Evolutionary conservation across 306 rosid genomes (phyloP), one percentile per base, ranked within the genome.

Genomic region (Inga laurina): DNA sequence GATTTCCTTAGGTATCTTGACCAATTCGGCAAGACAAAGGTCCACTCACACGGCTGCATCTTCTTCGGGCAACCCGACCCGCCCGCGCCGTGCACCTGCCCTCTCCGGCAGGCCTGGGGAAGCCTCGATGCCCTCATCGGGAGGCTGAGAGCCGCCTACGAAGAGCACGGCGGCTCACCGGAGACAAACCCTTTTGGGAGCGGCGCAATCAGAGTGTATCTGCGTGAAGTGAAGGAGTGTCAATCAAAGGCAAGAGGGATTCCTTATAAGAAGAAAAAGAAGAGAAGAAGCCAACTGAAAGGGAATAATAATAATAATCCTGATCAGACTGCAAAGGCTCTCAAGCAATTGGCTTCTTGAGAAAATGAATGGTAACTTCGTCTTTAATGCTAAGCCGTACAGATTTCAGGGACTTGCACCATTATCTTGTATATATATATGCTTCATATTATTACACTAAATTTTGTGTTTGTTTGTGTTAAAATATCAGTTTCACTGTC

Each of bases 21-120:
- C 78, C 98, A 95, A 80, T 95, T 94, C 2, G 98, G 98, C 4
- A 94, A 94, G 85, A 94, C 98, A 1, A 93, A 93, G 90, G 98
- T 94, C 72, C 98, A 94, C 59, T 49, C 77, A 32, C 93, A 90
- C 45, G 92, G 95, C 32, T 94, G 98, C 69, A 87, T 91, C 76
- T 94, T 93, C 68, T 94, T 93, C 5, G 98, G 98, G 24, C 98
- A 94, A 54, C 97, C 98, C 0, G 98, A 94, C 80, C 98, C 98
- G 3, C 98, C 98, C 0, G 93, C 95, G 0, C 97, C 97, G 0
- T 94, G 98, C 79, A 87, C 95, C 15, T 94, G 97, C 80, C 98
- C 97, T 0, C 92, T 94, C 39, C 74, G 90, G 61, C 98, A 94
- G 79, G 98, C 98, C 1, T 94, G 98, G 98, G 98, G 98, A 5